phyloP scores from a whole-genome alignment of 257 asterid species.

The Nicotiana knightiana region DNA sequence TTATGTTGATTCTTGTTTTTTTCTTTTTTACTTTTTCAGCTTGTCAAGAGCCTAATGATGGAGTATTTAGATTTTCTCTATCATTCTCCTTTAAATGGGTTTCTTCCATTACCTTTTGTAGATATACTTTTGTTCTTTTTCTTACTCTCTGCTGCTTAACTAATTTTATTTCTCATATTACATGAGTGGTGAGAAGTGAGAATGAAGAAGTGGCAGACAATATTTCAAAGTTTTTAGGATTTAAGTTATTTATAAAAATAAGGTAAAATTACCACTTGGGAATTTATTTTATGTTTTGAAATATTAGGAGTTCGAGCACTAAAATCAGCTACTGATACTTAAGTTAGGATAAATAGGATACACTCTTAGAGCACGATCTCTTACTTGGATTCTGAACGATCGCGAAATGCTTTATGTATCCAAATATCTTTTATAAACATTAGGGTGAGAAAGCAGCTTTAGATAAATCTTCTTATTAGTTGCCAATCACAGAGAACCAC shows the following conservation, averaged over 20 bases:
- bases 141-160: neutral
- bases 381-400: too few species aligned
- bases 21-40: slow-evolving; percentile 32
- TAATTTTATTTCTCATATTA: slow-evolving; percentile 2
- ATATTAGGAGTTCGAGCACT: slow-evolving; percentile 2
- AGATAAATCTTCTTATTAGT: slow-evolving; percentile 36
- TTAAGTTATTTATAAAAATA: too few species aligned
- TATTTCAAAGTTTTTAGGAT: neutral
- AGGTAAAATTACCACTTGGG: slow-evolving; percentile 8
- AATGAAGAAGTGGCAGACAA: slow-evolving; percentile 10
- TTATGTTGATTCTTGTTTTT: too few species aligned
- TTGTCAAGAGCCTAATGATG: slow-evolving; percentile 38
- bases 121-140: slow-evolving; percentile 19
- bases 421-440: slow-evolving; percentile 9
- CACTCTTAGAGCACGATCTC: too few species aligned
- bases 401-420: too few species aligned
- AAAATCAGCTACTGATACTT: accelerated
- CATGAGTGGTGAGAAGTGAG: slow-evolving; percentile 7
- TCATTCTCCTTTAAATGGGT: slow-evolving; percentile 23
- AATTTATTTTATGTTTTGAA: slow-evolving; percentile 42
- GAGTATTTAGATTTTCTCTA: slow-evolving; percentile 10
- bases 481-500: slow-evolving; percentile 64
- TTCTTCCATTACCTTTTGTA: slow-evolving; percentile 22
- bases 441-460: slow-evolving; percentile 50
- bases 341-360: accelerated